These are phyloP conservation scores for Leptomonas seymouri DNA, from an alignment of 208 protist species.

Conservation along the genomic window DNA sequence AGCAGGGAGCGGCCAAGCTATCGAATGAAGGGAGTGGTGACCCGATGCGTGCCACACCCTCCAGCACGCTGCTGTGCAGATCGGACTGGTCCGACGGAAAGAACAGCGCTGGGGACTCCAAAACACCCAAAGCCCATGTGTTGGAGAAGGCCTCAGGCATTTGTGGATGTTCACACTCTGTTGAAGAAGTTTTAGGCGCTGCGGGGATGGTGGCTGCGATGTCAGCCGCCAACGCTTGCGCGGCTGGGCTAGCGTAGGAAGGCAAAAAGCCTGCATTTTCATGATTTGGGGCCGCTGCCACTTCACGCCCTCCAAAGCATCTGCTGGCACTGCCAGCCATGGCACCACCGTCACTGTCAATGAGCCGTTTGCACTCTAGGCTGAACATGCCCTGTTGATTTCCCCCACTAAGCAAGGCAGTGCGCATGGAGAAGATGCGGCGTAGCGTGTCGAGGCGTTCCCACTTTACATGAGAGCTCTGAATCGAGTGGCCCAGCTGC, in stretches of 20 bases:
- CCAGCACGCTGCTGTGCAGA: no score
- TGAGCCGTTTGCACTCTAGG: no score
- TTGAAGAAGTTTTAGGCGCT: background rate
- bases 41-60: background rate
- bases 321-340: background rate
- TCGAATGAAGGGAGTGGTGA: background rate
- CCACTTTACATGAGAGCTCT: background rate
- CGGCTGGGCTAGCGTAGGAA: conserved; percentile 13
- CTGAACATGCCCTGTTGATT: background rate
- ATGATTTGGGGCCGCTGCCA: no score
- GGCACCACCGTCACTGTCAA: background rate
- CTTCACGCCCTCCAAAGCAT: background rate
- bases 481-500: background rate
- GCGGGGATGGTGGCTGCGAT: conserved; percentile 19
- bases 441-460: conserved; percentile 2
- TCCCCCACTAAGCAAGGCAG: background rate
- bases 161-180: background rate
- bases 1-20: background rate
- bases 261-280: background rate
- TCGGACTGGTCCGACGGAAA: background rate
- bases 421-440: background rate
- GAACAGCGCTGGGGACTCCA: conserved; percentile 25
- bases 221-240: conserved; percentile 24
- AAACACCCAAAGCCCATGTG: conserved; percentile 18
- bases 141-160: background rate